Percentiles rank a stretch among this genome's conserved stretches.
Evolutionary conservation across 2,329 filamentous ascomycete genomes (phyloP).

Genomic region (Nigrospora osmanthi): DNA sequence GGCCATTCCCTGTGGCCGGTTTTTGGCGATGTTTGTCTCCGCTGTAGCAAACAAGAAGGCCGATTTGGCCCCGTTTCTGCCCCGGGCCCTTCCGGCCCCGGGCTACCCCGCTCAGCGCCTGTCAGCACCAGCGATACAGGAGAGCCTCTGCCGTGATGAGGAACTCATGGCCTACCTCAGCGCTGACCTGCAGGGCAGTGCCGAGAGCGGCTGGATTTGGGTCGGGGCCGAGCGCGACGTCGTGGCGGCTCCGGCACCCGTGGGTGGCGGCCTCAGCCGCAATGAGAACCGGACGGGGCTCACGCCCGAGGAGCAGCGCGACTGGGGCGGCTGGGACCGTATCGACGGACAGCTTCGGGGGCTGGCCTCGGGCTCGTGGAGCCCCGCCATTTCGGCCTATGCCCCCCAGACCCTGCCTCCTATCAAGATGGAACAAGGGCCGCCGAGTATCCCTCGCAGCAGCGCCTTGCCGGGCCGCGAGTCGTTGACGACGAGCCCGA

Average conservation of each 20-base stretch:
- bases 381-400: conserved; percentile 14
- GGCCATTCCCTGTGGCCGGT: conserved; percentile 72
- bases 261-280: conserved; percentile 32
- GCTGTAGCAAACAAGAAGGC: conserved; percentile 49
- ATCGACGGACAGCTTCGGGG: conserved; percentile 57
- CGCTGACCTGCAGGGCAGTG: conserved; percentile 76
- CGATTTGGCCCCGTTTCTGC: conserved; percentile 29
- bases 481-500: conserved; percentile 18
- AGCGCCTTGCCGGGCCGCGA: conserved; percentile 5
- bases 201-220: conserved; percentile 81
- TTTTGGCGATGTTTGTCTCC: conserved; percentile 73
- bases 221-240: conserved; percentile 46
- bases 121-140: conserved; percentile 18
- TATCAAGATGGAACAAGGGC: conserved; percentile 22
- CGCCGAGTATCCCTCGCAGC: conserved; percentile 12
- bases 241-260: conserved; percentile 15
- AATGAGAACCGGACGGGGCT: conserved; percentile 42
- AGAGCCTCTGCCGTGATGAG: conserved; percentile 56
- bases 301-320: conserved; percentile 48
- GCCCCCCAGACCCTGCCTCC: conserved; percentile 20
- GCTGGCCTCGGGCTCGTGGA: conserved; percentile 27
- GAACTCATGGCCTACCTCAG: conserved; percentile 83
- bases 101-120: conserved; percentile 13
- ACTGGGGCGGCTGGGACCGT: conserved; percentile 77
- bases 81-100: conserved; percentile 13